A percentile compares a stretch with the other conserved stretches of the same genome.
phyloP scores from a whole-genome alignment of 139 green algal genomes.

The Microglena sp. region DNA sequence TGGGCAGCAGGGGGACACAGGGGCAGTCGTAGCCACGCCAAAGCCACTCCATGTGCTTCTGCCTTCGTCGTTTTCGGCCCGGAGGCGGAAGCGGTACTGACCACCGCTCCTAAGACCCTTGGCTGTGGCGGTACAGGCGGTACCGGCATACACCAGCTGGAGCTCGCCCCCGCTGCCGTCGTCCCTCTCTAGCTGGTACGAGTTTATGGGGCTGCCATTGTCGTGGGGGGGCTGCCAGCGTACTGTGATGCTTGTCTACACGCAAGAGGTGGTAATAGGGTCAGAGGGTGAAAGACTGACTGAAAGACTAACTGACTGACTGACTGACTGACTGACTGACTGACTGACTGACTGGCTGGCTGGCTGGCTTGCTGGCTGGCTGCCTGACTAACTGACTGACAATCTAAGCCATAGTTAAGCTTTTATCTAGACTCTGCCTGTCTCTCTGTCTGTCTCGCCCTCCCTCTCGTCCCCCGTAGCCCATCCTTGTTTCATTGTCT shows the following conservation, averaged over 20 bases:
- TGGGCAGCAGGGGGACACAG: slow-evolving; percentile 4
- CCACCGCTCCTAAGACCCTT: slow-evolving; percentile 33
- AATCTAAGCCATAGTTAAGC: background rate
- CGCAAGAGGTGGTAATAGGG: background rate
- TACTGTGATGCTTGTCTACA: slow-evolving; percentile 28
- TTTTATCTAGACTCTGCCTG: background rate
- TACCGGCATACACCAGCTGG: slow-evolving; percentile 25
- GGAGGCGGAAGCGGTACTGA: slow-evolving; percentile 54
- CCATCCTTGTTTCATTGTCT: no score
- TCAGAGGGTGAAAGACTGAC: background rate
- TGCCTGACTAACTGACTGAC: no score
- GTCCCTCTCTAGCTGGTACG: slow-evolving; percentile 57
- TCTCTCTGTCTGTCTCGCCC: no score
- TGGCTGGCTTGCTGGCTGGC: no score
- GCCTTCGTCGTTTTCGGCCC: slow-evolving; percentile 56
- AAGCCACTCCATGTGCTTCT: slow-evolving; percentile 29
- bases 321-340: no score
- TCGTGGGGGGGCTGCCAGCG: slow-evolving; percentile 30
- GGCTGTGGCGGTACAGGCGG: slow-evolving; percentile 8
- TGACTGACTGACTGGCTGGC: no score
- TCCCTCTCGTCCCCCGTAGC: no score
- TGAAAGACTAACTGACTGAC: background rate
- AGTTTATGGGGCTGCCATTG: slow-evolving; percentile 41
- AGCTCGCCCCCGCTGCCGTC: slow-evolving; percentile 43
- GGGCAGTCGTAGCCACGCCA: slow-evolving; percentile 19